Percentiles rank a stretch among this genome's conserved stretches.
phyloP scores from a whole-genome alignment of 2,329 filamentous ascomycete species.

The Ascochyta viciae-villosae region DNA sequence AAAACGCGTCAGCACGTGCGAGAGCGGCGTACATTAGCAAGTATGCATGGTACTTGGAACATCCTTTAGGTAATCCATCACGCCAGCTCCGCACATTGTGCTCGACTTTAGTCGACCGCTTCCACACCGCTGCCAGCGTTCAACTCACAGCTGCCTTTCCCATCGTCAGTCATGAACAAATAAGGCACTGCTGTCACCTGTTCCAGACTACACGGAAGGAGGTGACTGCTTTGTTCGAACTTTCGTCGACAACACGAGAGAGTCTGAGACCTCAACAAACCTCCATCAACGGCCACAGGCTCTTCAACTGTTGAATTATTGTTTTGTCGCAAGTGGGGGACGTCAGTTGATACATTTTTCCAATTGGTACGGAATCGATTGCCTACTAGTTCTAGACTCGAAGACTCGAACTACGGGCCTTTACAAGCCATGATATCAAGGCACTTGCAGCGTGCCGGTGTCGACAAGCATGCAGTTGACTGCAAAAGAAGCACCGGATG shows the following conservation, averaged over 20 bases:
- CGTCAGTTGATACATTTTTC: not conserved
- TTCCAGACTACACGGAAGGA: too few relatives aligned
- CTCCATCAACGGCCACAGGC: too few relatives aligned
- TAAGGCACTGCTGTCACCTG: too few relatives aligned
- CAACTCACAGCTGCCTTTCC: too few relatives aligned
- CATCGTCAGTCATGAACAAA: too few relatives aligned
- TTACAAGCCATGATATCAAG: not conserved
- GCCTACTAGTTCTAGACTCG: not conserved
- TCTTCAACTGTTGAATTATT: not conserved
- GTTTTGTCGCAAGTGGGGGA: not conserved
- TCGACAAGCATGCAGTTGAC: conserved; percentile 1
- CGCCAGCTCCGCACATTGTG: too few relatives aligned
- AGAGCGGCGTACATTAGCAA: not conserved
- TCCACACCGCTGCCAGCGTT: too few relatives aligned
- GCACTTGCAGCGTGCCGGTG: not conserved
- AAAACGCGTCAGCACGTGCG: conserved; percentile 29
- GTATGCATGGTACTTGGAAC: not conserved
- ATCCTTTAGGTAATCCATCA: too few relatives aligned
- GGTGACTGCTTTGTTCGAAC: too few relatives aligned
- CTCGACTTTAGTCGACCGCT: too few relatives aligned
- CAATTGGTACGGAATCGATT: not conserved
- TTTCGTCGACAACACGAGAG: too few relatives aligned
- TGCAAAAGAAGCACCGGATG: not conserved
- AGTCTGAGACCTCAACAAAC: too few relatives aligned
- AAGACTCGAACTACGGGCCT: not conserved